These are phyloP conservation scores for Colletotrichum aenigma DNA, from an alignment of 2,329 filamentous ascomycete genomes.

Conservation along the genomic window DNA sequence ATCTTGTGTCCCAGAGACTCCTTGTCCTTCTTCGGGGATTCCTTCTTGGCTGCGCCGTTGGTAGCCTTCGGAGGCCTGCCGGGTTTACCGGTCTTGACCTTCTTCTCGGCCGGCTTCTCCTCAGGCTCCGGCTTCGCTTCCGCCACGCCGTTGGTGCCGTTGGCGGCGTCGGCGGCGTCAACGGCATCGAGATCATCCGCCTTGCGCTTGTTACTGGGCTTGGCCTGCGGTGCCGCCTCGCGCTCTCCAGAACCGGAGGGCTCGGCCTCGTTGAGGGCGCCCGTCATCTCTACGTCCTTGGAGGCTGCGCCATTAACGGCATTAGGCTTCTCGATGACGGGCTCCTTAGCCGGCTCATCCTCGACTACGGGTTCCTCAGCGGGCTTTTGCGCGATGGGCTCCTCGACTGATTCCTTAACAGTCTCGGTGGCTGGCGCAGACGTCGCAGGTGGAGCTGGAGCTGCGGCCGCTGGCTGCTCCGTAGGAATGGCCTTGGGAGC, in stretches of 20 bases:
- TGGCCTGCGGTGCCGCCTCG: constrained; percentile 21
- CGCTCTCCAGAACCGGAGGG: constrained; percentile 3
- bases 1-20: constrained; percentile 17
- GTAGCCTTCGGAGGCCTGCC: constrained; percentile 11
- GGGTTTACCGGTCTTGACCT: constrained; percentile 23
- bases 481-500: constrained; percentile 24
- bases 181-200: constrained; percentile 32
- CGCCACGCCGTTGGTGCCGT: constrained; percentile 25
- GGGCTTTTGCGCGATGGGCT: constrained; percentile 27
- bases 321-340: constrained; percentile 31
- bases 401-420: constrained; percentile 9
- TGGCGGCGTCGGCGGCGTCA: constrained; percentile 18
- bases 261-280: constrained; percentile 24
- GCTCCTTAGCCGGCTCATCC: constrained; percentile 30
- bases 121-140: background rate
- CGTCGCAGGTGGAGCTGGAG: background rate
- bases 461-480: constrained; percentile 11
- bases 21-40: constrained; percentile 5
- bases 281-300: constrained; percentile 25
- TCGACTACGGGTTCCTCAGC: constrained; percentile 27
- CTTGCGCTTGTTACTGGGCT: constrained; percentile 41
- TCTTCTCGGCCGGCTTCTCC: constrained; percentile 26
- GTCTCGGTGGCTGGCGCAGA: background rate
- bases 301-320: constrained; percentile 13
- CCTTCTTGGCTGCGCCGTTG: background rate